Percentiles rank a stretch among this genome's conserved stretches.
These are phyloP conservation scores for Mercurialis annua DNA, from an alignment of 345 rosid genomes.

Conservation along the genomic window DNA sequence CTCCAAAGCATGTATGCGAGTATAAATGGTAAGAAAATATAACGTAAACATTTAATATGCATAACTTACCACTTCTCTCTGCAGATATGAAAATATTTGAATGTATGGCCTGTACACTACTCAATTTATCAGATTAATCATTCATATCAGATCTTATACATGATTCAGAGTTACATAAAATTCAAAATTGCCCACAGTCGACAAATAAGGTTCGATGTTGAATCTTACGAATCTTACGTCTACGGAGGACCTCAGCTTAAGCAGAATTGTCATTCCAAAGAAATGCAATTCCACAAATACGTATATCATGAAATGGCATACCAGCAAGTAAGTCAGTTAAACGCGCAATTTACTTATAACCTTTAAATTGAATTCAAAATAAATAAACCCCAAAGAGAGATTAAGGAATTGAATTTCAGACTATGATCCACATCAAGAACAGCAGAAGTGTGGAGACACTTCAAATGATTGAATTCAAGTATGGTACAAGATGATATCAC, in stretches of 20 bases:
- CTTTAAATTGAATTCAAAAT: not conserved
- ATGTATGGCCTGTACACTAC: not conserved
- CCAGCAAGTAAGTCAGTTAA: not conserved
- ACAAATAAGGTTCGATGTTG: not conserved
- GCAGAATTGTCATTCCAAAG: not conserved
- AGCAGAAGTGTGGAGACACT: not conserved
- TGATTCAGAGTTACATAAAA: not conserved
- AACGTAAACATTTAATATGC: not conserved
- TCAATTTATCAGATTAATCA: not conserved
- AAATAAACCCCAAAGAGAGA: too few relatives aligned
- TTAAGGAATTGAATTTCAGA: not conserved
- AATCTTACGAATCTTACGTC: not conserved
- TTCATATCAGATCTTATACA: not conserved
- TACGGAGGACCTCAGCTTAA: not conserved
- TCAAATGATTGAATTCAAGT: too few relatives aligned
- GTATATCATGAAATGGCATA: not conserved
- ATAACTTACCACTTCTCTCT: not conserved
- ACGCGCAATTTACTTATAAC: not conserved
- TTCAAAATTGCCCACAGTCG: not conserved
- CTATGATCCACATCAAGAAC: not conserved
- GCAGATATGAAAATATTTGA: not conserved
- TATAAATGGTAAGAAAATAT: not conserved
- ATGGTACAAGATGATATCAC: not conserved
- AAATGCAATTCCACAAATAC: not conserved
- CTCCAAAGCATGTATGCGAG: not conserved